Percentiles rank a stretch among this genome's conserved stretches.
Evolutionary conservation across 2,329 filamentous ascomycete genomes (phyloP).

Genomic region (Fusarium caatingaense): DNA sequence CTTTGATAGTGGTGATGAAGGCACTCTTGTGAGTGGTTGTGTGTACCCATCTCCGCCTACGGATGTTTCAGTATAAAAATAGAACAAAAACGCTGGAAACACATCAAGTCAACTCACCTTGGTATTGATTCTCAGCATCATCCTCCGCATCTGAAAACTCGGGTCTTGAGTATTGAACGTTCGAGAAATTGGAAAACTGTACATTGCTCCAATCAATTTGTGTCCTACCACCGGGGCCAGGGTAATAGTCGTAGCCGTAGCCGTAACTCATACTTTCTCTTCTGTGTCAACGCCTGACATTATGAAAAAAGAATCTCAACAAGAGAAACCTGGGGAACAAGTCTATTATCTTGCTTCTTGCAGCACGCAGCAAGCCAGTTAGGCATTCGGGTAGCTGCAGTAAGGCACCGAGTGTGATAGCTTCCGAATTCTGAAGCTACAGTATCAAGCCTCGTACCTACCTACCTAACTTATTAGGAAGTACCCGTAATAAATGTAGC

Average conservation of each 20-base stretch:
- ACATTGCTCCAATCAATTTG: constrained; percentile 54
- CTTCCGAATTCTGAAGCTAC: constrained; percentile 31
- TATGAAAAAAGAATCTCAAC: constrained; percentile 36
- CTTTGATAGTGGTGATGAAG: constrained; percentile 23
- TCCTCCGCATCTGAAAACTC: constrained; percentile 57
- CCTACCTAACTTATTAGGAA: constrained; percentile 19
- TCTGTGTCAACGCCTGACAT: constrained; percentile 47
- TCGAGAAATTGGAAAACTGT: constrained; percentile 57
- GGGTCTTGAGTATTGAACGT: constrained; percentile 55
- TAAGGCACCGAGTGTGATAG: constrained; percentile 45
- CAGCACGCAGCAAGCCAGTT: constrained; percentile 45
- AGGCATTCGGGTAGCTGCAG: constrained; percentile 52
- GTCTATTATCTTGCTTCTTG: constrained; percentile 52
- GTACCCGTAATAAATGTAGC: constrained; percentile 28
- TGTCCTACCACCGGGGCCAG: constrained; percentile 52
- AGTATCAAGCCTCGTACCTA: constrained; percentile 36
- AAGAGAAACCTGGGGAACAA: constrained; percentile 45
- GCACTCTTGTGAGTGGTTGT: constrained; percentile 27
- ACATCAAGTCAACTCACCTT: constrained; percentile 31
- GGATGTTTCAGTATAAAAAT: not conserved
- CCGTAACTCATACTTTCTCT: constrained; percentile 57
- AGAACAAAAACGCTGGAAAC: not conserved
- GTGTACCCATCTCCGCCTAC: constrained; percentile 27
- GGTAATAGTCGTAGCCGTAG: constrained; percentile 50
- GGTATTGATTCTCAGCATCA: constrained; percentile 32